Evolutionary conservation across 2,329 filamentous ascomycete species (phyloP), one percentile per base, ranked within the genome.

Genomic region (Knufia fluminis): DNA sequence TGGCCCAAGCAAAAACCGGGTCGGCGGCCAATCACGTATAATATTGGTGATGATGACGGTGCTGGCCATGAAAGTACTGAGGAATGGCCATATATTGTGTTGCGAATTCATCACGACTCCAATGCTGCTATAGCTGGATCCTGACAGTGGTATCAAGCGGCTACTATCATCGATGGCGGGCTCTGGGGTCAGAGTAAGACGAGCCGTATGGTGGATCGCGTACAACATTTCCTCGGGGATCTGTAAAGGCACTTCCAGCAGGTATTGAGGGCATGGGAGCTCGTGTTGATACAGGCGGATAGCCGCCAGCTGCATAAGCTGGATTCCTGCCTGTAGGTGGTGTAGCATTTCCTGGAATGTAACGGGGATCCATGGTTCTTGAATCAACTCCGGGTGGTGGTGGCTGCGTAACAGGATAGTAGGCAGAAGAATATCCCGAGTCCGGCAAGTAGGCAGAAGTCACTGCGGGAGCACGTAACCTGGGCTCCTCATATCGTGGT

Each of bases 381-480:
- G 42, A 6, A n/a, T 45, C 56, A 51, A 53, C 19, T 47, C 46
- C 50, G 35, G 54, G 54, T 31, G 54, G 56, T 35, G 46, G 36
- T 20, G 54, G 39, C 46, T 56, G 56, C 24, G 46, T 36, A 32
- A 57, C 56, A 45, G 56, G 43, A 50, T 57, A 54, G 40, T 45
- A 41, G 35, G 56, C 50, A 32, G 53, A 36, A 14, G 33, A 46
- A 48, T 57, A 57, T 40, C 43, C 48, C 17, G 56, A 43, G 8
- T 57, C 54, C 16, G 53, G 46, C 2, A 55, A 20, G 50, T 55
- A 58, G 23, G 38, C 38, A 19, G 52, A 51, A 20, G 47, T 52
- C 24, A 53, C 52, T 3, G 38, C 23, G 3, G 46, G 39, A 31
- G 24, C 23, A 42, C 39, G 38, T 43, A 42, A 42, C 46, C 38